Conservation (phyloP, 2,329 filamentous ascomycete genomes). For the Alternaria sp. region DNA sequence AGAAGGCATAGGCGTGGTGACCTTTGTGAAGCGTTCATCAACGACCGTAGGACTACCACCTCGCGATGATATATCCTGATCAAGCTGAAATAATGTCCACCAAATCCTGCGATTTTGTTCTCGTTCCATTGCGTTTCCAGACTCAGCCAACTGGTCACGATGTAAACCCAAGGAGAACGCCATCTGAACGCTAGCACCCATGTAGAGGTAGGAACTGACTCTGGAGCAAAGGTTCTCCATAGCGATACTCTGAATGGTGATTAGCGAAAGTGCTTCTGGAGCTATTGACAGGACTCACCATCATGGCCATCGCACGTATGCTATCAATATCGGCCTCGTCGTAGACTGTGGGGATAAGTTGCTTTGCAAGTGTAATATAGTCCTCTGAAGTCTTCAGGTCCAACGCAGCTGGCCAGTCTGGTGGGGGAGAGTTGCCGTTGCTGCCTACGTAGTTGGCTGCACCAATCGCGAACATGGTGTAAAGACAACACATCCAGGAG, state of each 20-base stretch:
- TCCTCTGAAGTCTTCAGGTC: constrained; percentile 42
- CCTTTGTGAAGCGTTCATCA: constrained; percentile 43
- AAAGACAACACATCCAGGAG: constrained; percentile 50
- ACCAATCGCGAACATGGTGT: constrained; percentile 48
- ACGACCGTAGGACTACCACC: constrained; percentile 47
- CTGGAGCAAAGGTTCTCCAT: constrained; percentile 47
- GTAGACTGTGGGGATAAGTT: constrained; percentile 43
- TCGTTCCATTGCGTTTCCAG: constrained; percentile 37
- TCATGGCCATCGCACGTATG: constrained; percentile 46
- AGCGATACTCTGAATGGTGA: constrained; percentile 37
- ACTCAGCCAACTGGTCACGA: constrained; percentile 44
- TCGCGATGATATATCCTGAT: constrained; percentile 48
- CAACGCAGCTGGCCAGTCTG: constrained; percentile 25
- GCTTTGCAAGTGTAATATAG: constrained; percentile 46
- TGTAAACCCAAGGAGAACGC: constrained; percentile 49
- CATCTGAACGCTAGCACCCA: constrained; percentile 48
- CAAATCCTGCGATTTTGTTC: constrained; percentile 49
- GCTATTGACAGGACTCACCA: constrained; percentile 29
- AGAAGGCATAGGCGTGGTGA: constrained; percentile 42
- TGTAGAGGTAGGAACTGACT: constrained; percentile 48
- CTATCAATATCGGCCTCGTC: constrained; percentile 51
- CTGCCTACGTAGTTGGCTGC: constrained; percentile 33
- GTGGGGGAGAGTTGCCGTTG: constrained; percentile 33
- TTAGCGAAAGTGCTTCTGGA: constrained; percentile 11
- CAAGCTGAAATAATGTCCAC: constrained; percentile 49